phyloP scores from a whole-genome alignment of 805 yeast species.

The Candida anglica region DNA sequence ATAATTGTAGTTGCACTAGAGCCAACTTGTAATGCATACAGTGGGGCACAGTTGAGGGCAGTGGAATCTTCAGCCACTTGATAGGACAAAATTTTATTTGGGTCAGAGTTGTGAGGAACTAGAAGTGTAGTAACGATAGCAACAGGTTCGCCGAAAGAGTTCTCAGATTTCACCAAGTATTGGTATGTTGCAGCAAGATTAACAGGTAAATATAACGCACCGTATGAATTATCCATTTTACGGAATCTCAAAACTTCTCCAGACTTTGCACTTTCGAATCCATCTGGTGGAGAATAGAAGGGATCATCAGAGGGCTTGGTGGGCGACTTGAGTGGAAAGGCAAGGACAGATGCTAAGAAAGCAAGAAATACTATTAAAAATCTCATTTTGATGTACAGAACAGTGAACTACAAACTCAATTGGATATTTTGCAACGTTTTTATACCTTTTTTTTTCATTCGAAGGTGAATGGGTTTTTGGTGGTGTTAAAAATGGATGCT shows the following conservation, averaged over 20 bases:
- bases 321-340: too few relatives aligned
- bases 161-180: constrained; percentile 13
- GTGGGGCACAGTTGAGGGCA: constrained; percentile 14
- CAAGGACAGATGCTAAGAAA: too few relatives aligned
- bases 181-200: constrained; percentile 18
- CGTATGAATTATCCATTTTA: constrained; percentile 13
- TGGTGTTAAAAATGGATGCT: too few relatives aligned
- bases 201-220: constrained; percentile 13
- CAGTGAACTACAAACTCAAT: too few relatives aligned
- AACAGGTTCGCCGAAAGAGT: constrained; percentile 12
- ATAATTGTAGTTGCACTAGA: constrained; percentile 5
- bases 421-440: too few relatives aligned
- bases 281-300: constrained; percentile 20
- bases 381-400: too few relatives aligned
- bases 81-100: constrained; percentile 14
- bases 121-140: constrained; percentile 18
- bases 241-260: constrained; percentile 22
- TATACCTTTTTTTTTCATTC: too few relatives aligned
- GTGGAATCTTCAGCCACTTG: constrained; percentile 17
- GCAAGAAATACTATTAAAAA: too few relatives aligned
- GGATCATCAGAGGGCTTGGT: constrained; percentile 11
- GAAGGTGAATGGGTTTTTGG: too few relatives aligned
- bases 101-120: constrained; percentile 17
- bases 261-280: constrained; percentile 12
- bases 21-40: constrained; percentile 13